Base-by-base conservation (phyloP, 2,329 filamentous ascomycete species). In the Cercospora canescens region DNA sequence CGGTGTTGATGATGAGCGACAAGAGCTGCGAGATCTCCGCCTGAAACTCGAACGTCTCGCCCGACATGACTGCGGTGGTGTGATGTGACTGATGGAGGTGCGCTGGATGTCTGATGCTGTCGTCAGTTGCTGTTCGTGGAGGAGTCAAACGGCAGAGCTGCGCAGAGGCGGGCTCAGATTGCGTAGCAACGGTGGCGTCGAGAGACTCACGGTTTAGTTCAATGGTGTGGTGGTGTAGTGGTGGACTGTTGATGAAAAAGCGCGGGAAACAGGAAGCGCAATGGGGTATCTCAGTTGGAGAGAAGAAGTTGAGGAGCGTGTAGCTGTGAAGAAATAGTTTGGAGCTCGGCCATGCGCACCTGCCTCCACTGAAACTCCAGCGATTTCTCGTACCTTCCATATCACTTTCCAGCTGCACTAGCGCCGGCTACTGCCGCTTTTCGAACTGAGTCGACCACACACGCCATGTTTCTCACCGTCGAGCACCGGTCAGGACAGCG, bases 11-110 rank as follows among this genome's bases (percentile, higher is more conserved):
- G 85, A 99, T 99, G 82, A 99, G 92, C 76, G 91, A 93, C 81
- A 99, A 91, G 74, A 99, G 92, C 92, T 99, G 95, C 91, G 94
- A 98, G 82, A 99, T 99, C 92, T 99, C 95, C 91, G 95, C 95
- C 91, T 99, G 95, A 88, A 98, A 99, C 91, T 98, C 94, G 86
- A 99, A 99, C 76, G 94, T 97, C 87, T 98, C 94, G 74, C 81
- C 77, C 83, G 93, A 84, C 92, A 96, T 97, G 81, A 81, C 91
- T 73, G 74, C 73, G 74, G 73, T 73, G 67, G 59, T 37, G 55
- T 63, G 61, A 45, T 63, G 64, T 48, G 57, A 39, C n/a, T 63
- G 45, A 50, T 58, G 28, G 55, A 35, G 30, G 55, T 65, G 63
- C 26, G 60, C 18, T 57, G 52, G 26, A 35, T 50, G 54, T 57